These are phyloP conservation scores for Tolypocladium pustulatum DNA, from an alignment of 2,329 filamentous ascomycete genomes.

Conservation along the genomic window DNA sequence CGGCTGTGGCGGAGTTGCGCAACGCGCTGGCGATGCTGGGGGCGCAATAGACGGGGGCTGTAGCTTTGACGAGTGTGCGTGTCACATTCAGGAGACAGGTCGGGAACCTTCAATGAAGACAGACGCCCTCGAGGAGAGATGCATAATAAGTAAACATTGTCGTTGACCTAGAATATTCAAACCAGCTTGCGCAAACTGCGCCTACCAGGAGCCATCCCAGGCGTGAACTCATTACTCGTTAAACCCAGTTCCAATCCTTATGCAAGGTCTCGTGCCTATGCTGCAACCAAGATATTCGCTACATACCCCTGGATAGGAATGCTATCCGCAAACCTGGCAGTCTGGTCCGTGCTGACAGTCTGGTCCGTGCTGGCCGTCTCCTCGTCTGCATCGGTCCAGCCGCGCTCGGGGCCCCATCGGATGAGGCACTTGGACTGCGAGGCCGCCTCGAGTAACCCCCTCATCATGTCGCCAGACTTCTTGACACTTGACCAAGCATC, in stretches of 20 bases:
- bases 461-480: conserved; percentile 55
- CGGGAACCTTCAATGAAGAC: not conserved
- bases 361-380: conserved; percentile 8
- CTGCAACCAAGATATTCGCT: conserved; percentile 8
- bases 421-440: conserved; percentile 39
- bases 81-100: not conserved
- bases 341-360: not conserved
- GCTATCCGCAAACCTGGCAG: conserved; percentile 2
- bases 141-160: not conserved
- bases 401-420: conserved; percentile 57
- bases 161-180: not conserved
- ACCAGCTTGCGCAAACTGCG: not conserved
- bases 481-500: conserved; percentile 59
- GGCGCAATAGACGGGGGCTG: conserved; percentile 26
- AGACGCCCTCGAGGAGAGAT: not conserved
- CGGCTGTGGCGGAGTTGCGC: conserved; percentile 75
- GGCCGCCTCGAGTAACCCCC: conserved; percentile 43
- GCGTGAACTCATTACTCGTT: not conserved
- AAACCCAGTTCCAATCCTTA: not conserved
- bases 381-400: conserved; percentile 49
- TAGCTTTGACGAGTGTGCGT: not conserved
- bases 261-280: conserved; percentile 1
- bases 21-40: conserved; percentile 64
- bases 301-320: conserved; percentile 7
- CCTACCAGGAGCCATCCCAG: not conserved